Evolutionary conservation across 805 yeast genomes (phyloP).

Genomic region (Saitoella complicata): DNA sequence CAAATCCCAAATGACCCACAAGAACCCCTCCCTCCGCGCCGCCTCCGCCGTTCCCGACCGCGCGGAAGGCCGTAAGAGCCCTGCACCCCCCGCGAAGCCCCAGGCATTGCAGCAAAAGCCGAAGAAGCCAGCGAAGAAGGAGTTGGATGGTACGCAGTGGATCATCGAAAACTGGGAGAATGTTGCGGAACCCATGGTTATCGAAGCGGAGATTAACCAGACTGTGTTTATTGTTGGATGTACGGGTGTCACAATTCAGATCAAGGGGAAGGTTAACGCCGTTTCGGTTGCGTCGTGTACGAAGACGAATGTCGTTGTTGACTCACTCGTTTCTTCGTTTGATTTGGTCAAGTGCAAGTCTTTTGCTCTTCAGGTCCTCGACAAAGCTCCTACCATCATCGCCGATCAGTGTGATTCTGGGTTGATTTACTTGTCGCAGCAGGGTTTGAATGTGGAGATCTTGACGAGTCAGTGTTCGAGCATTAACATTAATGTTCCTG

Average conservation of each 20-base stretch:
- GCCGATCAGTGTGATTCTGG: constrained; percentile 85
- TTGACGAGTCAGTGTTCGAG: constrained; percentile 76
- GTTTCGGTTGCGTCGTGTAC: constrained; percentile 60
- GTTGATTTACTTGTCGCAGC: constrained; percentile 56
- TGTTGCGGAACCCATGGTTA: constrained; percentile 37
- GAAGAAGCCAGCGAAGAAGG: constrained; percentile 42
- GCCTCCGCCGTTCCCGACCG: constrained; percentile 31
- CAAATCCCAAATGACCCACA: constrained; percentile 84
- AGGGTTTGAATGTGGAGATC: constrained; percentile 57
- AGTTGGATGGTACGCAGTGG: constrained; percentile 81
- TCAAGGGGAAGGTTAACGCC: constrained; percentile 85
- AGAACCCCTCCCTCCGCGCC: constrained; percentile 66
- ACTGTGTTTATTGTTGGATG: constrained; percentile 81
- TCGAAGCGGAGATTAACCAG: constrained; percentile 74
- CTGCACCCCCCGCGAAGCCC: constrained; percentile 77
- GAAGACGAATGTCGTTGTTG: constrained; percentile 64
- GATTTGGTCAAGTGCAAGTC: constrained; percentile 69
- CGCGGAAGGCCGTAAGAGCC: constrained; percentile 28
- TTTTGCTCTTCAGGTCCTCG: constrained; percentile 74
- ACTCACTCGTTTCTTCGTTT: constrained; percentile 70
- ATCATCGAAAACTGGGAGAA: constrained; percentile 62
- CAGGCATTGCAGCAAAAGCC: constrained; percentile 28
- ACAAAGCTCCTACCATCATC: constrained; percentile 66
- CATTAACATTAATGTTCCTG: constrained; percentile 70
- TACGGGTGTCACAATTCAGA: constrained; percentile 51